Evolutionary conservation across 75 land plant species (phyloP), one percentile per base, ranked within the genome.

Genomic region (Pinus albicaulis): DNA sequence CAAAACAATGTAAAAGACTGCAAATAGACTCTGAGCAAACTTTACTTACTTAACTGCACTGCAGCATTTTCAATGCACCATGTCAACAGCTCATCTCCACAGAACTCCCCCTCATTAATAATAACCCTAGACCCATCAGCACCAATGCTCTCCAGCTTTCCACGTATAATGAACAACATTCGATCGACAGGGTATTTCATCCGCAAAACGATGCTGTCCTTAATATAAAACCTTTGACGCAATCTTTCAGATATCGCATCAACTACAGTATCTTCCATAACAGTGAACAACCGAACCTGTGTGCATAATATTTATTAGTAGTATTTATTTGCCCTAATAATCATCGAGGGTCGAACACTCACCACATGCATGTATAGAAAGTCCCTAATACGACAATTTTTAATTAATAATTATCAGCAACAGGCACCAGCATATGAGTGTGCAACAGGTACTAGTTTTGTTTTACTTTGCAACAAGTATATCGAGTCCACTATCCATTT

Each of bases 111-210:
- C 41, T 65, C 61, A 24, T 17, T 26, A 22, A 80, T 59, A 3
- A 52, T 22, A 20, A 36, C 56, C 26, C 7, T 55, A 59, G 23
- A 61, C 20, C 83, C 82, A 76, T 75, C 70, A 65, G 73, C 61
- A 2, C 83, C 76, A 73, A 62, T 65, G 63, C 86, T 80, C 38
- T n/a, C 55, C 57, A 84, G n/a, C 20, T 48, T 73, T 58, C 86
- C 86, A n/a, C 83, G 82, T 16, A 84, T 26, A 38, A 84, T 77
- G 60, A 84, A 84, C 19, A 80, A 57, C 86, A 84, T 84, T 15
- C 72, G 69, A 74, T 73, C 59, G n/a, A 76, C 55, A 48, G 86
- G 83, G 58, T 56, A 26, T 11, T 62, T 56, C 16, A 64, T 71
- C 12, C 71, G 28, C 74, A 80, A 22, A 53, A 84, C 55, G 59